A percentile compares a stretch with the other conserved stretches of the same genome.
These are phyloP conservation scores for Nakazawaea molendinolei DNA, from an alignment of 805 yeast species.

Conservation along the genomic window DNA sequence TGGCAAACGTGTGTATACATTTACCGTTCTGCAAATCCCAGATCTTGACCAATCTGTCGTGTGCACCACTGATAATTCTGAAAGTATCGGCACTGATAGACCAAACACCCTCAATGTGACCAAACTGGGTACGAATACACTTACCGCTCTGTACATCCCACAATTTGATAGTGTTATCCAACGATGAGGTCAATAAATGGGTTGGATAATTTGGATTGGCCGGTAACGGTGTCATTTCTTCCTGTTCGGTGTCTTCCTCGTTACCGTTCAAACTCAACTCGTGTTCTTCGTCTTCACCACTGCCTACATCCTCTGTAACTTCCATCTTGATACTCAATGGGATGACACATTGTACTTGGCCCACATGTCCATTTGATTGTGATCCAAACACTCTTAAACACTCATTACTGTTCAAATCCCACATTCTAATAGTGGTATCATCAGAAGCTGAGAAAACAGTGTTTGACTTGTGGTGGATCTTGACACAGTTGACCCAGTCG, in stretches of 20 bases:
- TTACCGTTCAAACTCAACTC: conserved; percentile 13
- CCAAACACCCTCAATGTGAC: conserved; percentile 98
- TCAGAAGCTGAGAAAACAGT: conserved; percentile 85
- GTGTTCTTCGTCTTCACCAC: conserved; percentile 27
- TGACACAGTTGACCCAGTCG: conserved; percentile 88
- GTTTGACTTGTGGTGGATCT: conserved; percentile 71
- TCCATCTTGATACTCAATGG: conserved; percentile 71
- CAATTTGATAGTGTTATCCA: conserved; percentile 87
- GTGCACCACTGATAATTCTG: conserved; percentile 91
- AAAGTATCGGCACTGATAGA: conserved; percentile 93
- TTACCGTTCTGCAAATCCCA: conserved; percentile 96
- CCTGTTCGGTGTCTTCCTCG: conserved; percentile 12
- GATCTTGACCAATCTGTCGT: conserved; percentile 80
- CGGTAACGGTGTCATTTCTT: conserved; percentile 5
- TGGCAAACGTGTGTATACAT: conserved; percentile 89
- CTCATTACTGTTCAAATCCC: conserved; percentile 81
- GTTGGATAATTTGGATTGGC: conserved; percentile 52
- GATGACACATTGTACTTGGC: conserved; percentile 88
- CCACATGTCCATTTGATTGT: conserved; percentile 67
- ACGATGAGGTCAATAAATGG: conserved; percentile 77
- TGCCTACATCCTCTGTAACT: conserved; percentile 41
- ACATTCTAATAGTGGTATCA: conserved; percentile 88
- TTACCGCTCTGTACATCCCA: conserved; percentile 88
- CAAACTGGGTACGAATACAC: conserved; percentile 91
- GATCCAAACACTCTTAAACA: conserved; percentile 71